Evolutionary conservation across 2,329 filamentous ascomycete genomes (phyloP).

Genomic region (Pleomassaria siparia): DNA sequence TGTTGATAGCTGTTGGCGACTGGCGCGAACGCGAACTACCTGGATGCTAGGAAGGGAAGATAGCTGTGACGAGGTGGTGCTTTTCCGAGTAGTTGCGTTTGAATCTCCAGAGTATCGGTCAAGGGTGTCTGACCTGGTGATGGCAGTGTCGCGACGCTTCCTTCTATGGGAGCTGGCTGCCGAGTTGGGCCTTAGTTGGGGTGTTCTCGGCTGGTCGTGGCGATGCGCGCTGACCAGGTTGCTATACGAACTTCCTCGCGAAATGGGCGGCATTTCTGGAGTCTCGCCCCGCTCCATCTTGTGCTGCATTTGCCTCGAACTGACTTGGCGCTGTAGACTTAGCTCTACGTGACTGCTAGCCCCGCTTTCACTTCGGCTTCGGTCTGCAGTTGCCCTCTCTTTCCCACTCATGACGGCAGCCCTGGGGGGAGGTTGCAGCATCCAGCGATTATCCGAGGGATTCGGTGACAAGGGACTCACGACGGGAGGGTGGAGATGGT

Average conservation of each 20-base stretch:
- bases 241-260: conserved; percentile 39
- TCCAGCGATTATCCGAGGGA: conserved; percentile 77
- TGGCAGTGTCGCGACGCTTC: conserved; percentile 32
- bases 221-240: conserved; percentile 25
- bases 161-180: conserved; percentile 30
- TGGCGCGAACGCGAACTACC: conserved; percentile 25
- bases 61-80: conserved; percentile 15
- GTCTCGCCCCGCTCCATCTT: conserved; percentile 40
- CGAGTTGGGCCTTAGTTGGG: conserved; percentile 30
- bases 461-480: conserved; percentile 73
- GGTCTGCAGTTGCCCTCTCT: conserved; percentile 60
- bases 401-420: conserved; percentile 91
- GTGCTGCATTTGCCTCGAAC: conserved; percentile 39
- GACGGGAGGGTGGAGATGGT: conserved; percentile 83
- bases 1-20: conserved; percentile 37
- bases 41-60: conserved; percentile 20
- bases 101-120: conserved; percentile 27
- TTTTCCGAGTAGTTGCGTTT: conserved; percentile 23
- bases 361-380: conserved; percentile 57
- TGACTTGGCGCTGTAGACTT: conserved; percentile 43
- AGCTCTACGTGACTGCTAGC: conserved; percentile 45
- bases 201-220: conserved; percentile 35
- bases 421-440: conserved; percentile 88
- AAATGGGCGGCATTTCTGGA: conserved; percentile 37
- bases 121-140: conserved; percentile 24